Evolutionary conservation across 208 protist genomes (phyloP), one percentile per base, ranked within the genome.

Genomic region (Acanthamoeba castellanii): DNA sequence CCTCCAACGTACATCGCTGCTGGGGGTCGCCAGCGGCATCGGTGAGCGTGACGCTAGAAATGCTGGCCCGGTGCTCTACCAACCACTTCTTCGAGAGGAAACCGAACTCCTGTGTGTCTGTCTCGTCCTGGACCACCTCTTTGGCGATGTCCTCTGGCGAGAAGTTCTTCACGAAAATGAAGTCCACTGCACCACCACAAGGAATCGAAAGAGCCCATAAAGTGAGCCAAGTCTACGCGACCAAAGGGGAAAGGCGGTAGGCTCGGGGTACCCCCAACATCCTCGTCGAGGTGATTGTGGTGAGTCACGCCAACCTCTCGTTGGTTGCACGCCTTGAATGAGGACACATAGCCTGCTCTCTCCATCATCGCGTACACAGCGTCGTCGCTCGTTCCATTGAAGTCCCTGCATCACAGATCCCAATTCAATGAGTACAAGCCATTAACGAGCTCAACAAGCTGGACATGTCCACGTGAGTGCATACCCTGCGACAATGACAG

Each of bases 101-200:
- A 47, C 45, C 45, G 45, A 13, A 47, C 25, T 84, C 74, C 6
- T 84, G 20, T 4, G 11, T 42, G 9, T 37, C 42, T 8, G n/a
- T 20, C 20, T 30, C 30, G 42, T 52, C 81, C 22, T 87, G 78
- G 20, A 3, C 13, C n/a, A 20, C 13, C 18, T 32, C n/a, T 16
- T 14, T 42, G 16, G 81, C 13, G 9, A 66, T 47, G 57, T 90
- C 50, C 50, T 66, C 27, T 3, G 50, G 32, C 30, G 88, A 42
- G 30, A 81, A 81, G 68, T 76, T 93, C 68, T 78, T 93, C 30
- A 93, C 8, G 37, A 93, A 93, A 32, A 93, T 76, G 61, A 81
- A 93, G 37, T 93, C 88, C 59, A 93, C 88, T 93, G 25, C 50
- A 9, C 18, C 18, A 32, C 25, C 25, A 37, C 1, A 37, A 74